Evolutionary conservation across 202 grass and related monocot genomes (phyloP), one percentile per base, ranked within the genome.

Genomic region (Eragrostis tef): DNA sequence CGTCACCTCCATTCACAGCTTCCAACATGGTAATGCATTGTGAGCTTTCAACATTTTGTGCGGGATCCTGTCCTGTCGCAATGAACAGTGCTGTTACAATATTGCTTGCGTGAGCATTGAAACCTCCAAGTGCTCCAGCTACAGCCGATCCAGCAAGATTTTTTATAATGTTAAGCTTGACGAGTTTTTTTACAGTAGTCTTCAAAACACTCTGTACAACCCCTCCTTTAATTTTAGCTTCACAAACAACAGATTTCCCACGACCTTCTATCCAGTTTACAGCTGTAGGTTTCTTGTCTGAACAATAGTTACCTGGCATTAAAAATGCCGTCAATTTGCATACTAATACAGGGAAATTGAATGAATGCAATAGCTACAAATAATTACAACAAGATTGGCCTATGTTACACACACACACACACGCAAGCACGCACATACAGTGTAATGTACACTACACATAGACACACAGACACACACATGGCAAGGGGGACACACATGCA

Each of bases 31-130:
- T 92, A 77, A 92, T 90, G 47, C 94, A 94, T 19, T 94, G 89
- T 21, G 94, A 97, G 73, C 93, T 97, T 86, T 91, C 90, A 53
- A 97, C 90, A 81, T 93, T 97, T 83, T 91, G 84, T 2, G 89
- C 94, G 76, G 94, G 89, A 60, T 97, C 94, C 78, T 97, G 94
- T 8, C 91, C 94, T 25, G 94, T 97, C 7, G 94, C 87, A 74
- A 94, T 94, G 81, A 92, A 94, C 49, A 94, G 36, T 4, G 85
- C 89, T 70, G 89, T 81, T 24, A 90, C 85, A 15, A 90, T 92
- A 77, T 94, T 97, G 89, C 91, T 97, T 49, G 91, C 91, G 81
- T 94, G 94, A 71, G 91, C 91, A 75, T 97, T 97, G 48, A 90
- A 94, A 64, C 94, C 89, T 47, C 91, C 91, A 45, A 97, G 59